phyloP scores from a whole-genome alignment of 108 stramenopile species.

The Cyclotella choctawhatcheeana region DNA sequence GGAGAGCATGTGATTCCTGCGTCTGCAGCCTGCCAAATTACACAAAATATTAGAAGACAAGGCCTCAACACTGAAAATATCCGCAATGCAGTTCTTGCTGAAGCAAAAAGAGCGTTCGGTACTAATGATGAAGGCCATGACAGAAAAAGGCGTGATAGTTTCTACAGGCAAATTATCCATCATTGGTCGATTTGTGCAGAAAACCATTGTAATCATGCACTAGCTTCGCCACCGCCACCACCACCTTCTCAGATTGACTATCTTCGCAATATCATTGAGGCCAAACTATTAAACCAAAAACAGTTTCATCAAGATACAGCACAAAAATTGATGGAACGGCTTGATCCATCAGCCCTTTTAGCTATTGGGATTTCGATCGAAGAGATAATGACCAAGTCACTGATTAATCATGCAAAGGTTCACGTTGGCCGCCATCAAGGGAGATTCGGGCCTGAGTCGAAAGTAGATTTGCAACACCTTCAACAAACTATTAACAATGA shows the following conservation, averaged over 20 bases:
- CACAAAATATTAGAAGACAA: slow-evolving; percentile 3
- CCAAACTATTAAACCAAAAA: neutral
- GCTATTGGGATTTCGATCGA: slow-evolving; percentile 68
- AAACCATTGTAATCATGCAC: neutral
- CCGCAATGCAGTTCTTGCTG: neutral
- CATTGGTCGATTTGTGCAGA: slow-evolving; percentile 12
- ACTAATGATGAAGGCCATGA: neutral
- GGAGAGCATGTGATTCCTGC: neutral
- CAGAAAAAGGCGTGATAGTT: neutral
- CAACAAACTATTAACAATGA: too few relatives aligned
- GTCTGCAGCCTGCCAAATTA: neutral
- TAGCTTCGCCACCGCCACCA: slow-evolving; percentile 5
- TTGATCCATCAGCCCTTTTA: slow-evolving; percentile 63
- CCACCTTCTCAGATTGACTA: slow-evolving; percentile 34
- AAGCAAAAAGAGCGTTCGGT: neutral
- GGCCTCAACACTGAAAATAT: slow-evolving; percentile 2
- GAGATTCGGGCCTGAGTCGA: too few relatives aligned
- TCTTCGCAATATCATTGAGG: neutral
- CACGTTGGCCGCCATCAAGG: too few relatives aligned
- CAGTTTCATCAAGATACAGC: neutral
- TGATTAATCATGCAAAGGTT: slow-evolving; percentile 62
- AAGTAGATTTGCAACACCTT: too few relatives aligned
- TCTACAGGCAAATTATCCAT: too few relatives aligned
- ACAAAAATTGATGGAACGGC: neutral
- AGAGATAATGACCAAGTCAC: slow-evolving; percentile 63